Conservation (phyloP, 2,329 filamentous ascomycete species). For the Xylariaceae sp. region DNA sequence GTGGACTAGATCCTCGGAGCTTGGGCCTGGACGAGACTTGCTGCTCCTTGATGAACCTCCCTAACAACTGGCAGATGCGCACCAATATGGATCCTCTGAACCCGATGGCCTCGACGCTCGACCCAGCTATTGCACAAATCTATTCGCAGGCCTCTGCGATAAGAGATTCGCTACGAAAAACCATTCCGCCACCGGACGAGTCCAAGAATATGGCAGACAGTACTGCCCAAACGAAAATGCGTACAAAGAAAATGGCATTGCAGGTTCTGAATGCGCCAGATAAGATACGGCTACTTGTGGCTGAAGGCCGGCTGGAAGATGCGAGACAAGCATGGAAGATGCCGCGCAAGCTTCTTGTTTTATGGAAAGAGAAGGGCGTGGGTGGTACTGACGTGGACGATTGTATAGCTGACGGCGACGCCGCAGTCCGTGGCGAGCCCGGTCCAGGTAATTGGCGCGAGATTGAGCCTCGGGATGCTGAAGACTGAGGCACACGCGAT, state of each 20-base stretch:
- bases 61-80: conserved; percentile 54
- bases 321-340: conserved; percentile 55
- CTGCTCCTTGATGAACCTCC: too few species aligned
- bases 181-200: conserved; percentile 43
- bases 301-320: conserved; percentile 55
- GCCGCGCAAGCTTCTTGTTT: conserved; percentile 45
- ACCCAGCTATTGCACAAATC: conserved; percentile 70
- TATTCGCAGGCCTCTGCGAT: conserved; percentile 58
- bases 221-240: conserved; percentile 29
- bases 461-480: conserved; percentile 4
- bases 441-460: conserved; percentile 24
- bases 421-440: conserved; percentile 33
- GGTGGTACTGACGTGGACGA: conserved; percentile 52
- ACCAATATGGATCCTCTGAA: conserved; percentile 76
- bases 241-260: conserved; percentile 52
- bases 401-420: conserved; percentile 52
- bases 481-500: conserved; percentile 9
- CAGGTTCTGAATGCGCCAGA: conserved; percentile 60
- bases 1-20: not conserved
- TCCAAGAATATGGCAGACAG: conserved; percentile 32
- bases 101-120: conserved; percentile 67
- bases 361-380: conserved; percentile 51
- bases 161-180: conserved; percentile 44
- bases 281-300: conserved; percentile 53
- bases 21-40: too few species aligned